Base-by-base conservation (phyloP, 495 filamentous ascomycete species). In the Penicillium diatomitis region DNA sequence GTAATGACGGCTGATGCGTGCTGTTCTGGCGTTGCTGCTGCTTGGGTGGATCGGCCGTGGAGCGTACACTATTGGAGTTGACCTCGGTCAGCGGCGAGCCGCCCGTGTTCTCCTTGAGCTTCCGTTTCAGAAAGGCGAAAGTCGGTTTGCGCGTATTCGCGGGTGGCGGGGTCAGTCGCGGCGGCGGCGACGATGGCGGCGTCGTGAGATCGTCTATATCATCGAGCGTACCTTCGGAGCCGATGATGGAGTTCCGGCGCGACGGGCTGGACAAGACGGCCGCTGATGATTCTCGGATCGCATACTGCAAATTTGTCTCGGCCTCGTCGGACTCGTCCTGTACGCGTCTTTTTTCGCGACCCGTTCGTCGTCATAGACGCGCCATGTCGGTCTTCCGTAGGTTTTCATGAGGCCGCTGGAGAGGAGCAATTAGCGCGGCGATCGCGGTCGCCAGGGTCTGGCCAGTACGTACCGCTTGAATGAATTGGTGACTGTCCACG, bases 401-500 rank as follows among this genome's bases (percentile, higher is more conserved):
- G 72, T 75, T 70, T 72, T 73, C 72, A 73, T 75, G 46, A 73
- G 70, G 67, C 71, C 69, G 67, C 71, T 74, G 50, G 31, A 10
- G 40, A 32, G 33, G 28, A 32, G 48, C 20, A 50, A 41, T 55
- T 7, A 30, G 29, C 27, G 36, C 39, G 44, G 33, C 28, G 39
- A 45, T 33, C 12, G 45, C 7, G 11, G 11, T 35, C 37, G 8
- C 6, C 11, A 39, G 20, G 9, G 12, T 29, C 12, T 41, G 27
- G 4, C 32, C 7, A 38, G 20, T 10, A 51, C 59, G 20, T 66
- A 78, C 75, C 75, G 69, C 64, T 75, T 78, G 47, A 77, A 78
- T 54, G 75, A 78, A 67, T 78, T 78, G 55, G 75, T 76, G 50
- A 78, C 74, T 50, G 73, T 76, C 64, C 72, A 78, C 65, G 74